Percentiles rank a stretch among this genome's conserved stretches.
Evolutionary conservation across 2,329 filamentous ascomycete species (phyloP).

Genomic region (Xylaria sp.): DNA sequence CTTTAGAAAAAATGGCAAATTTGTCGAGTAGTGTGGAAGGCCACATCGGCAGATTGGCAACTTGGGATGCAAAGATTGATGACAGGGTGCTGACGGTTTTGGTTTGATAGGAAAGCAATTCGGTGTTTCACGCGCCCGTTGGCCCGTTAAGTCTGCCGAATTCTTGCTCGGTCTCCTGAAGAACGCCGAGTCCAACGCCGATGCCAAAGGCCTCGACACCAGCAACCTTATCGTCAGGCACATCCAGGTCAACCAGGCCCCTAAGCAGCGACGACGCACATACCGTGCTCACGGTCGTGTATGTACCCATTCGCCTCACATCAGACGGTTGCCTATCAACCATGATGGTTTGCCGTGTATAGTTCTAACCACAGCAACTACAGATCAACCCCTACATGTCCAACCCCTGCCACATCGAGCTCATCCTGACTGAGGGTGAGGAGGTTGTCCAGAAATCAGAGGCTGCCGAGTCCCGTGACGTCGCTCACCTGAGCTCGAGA

Average conservation of each 20-base stretch:
- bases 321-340: neutral
- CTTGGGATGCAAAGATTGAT: neutral
- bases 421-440: slow-evolving; percentile 97
- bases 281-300: slow-evolving; percentile 99
- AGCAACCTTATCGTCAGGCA: slow-evolving; percentile 98
- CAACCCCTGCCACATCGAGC: slow-evolving; percentile 99
- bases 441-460: slow-evolving; percentile 94
- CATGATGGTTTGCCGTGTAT: too few species aligned
- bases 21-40: neutral
- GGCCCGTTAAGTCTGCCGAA: slow-evolving; percentile 99
- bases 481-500: slow-evolving; percentile 79
- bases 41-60: slow-evolving; percentile 11
- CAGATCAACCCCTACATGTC: slow-evolving; percentile 99
- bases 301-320: slow-evolving; percentile 56
- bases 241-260: slow-evolving; percentile 99
- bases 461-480: slow-evolving; percentile 67
- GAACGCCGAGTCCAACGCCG: slow-evolving; percentile 97
- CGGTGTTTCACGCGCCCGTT: slow-evolving; percentile 96
- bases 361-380: slow-evolving; percentile 16
- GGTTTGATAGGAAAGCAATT: slow-evolving; percentile 85
- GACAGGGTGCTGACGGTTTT: slow-evolving; percentile 30
- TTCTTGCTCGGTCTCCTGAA: slow-evolving; percentile 96
- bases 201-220: slow-evolving; percentile 96
- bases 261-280: slow-evolving; percentile 98
- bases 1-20: neutral